A percentile compares a stretch with the other conserved stretches of the same genome.
phyloP scores from a whole-genome alignment of 352 stramenopile species.

The Pythium rishiriense region DNA sequence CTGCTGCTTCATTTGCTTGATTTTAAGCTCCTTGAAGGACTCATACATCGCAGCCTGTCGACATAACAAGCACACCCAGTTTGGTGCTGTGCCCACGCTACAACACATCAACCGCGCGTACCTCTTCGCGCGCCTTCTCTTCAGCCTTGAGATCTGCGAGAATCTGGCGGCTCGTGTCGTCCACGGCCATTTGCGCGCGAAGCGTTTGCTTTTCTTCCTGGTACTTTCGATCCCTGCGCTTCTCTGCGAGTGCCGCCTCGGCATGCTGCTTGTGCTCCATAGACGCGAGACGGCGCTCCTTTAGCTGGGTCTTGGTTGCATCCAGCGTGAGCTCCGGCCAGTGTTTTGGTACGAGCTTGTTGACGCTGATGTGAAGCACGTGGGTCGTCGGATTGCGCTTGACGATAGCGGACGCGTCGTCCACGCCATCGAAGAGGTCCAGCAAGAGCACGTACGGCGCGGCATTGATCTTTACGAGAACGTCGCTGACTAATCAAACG shows the following conservation, averaged over 20 bases:
- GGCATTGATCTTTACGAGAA: slow-evolving; percentile 81
- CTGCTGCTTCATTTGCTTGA: slow-evolving; percentile 25
- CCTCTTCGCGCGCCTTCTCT: slow-evolving; percentile 79
- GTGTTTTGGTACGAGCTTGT: slow-evolving; percentile 40
- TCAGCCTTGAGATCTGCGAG: slow-evolving; percentile 71
- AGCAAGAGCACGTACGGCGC: slow-evolving; percentile 74
- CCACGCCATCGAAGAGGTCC: slow-evolving; percentile 59
- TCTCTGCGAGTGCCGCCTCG: slow-evolving; percentile 42
- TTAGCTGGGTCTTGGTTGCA: slow-evolving; percentile 37
- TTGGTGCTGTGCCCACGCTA: not conserved
- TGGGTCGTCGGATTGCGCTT: slow-evolving; percentile 44
- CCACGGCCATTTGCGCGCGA: slow-evolving; percentile 79
- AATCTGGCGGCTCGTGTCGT: slow-evolving; percentile 74
- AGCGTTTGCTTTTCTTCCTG: slow-evolving; percentile 74
- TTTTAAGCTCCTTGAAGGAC: slow-evolving; percentile 56
- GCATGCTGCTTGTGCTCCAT: slow-evolving; percentile 59
- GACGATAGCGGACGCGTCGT: slow-evolving; percentile 48
- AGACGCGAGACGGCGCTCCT: slow-evolving; percentile 49
- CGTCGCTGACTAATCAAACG: slow-evolving; percentile 54
- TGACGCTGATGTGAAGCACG: slow-evolving; percentile 47
- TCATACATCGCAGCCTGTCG: slow-evolving; percentile 68
- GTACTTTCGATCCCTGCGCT: slow-evolving; percentile 55
- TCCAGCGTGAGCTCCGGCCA: slow-evolving; percentile 50
- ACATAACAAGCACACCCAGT: not conserved
- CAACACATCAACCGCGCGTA: slow-evolving; percentile 12